Percentiles rank a stretch among this genome's conserved stretches.
Conservation (phyloP, 352 stramenopile genomes). For the Pythium myriotylum region DNA sequence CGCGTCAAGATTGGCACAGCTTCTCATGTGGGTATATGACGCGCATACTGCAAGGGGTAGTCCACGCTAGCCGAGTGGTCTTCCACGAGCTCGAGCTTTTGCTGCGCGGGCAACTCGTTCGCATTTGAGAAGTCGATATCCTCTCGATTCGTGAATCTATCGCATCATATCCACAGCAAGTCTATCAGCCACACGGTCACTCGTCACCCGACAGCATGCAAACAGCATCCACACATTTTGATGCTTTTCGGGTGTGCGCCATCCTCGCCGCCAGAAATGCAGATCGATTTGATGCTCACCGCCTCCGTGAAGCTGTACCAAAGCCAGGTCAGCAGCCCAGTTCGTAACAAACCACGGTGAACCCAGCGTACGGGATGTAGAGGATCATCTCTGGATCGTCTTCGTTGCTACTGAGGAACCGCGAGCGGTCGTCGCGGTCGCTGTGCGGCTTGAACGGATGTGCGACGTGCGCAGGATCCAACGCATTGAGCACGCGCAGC, state of each 20-base stretch:
- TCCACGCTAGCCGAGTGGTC: conserved; percentile 65
- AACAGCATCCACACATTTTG: conserved; percentile 57
- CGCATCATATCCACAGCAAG: conserved; percentile 30
- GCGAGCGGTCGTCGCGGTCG: conserved; percentile 65
- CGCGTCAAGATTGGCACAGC: conserved; percentile 1
- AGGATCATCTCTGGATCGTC: conserved; percentile 86
- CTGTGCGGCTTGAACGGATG: conserved; percentile 86
- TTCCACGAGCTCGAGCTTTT: conserved; percentile 79
- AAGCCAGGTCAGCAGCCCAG: neutral
- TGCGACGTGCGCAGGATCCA: conserved; percentile 54
- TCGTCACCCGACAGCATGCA: neutral
- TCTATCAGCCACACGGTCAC: neutral
- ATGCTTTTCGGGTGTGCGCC: conserved; percentile 79
- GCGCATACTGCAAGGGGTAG: conserved; percentile 75
- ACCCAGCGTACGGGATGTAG: conserved; percentile 54
- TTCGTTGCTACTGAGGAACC: conserved; percentile 75
- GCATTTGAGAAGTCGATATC: conserved; percentile 89
- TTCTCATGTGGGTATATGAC: conserved; percentile 3
- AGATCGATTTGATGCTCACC: conserved; percentile 89
- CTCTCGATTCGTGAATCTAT: conserved; percentile 64
- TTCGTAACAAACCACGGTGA: no score
- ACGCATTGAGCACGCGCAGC: conserved; percentile 75
- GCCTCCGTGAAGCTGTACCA: conserved; percentile 74
- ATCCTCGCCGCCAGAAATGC: conserved; percentile 77
- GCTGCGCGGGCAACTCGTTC: conserved; percentile 68